Evolutionary conservation across 495 filamentous ascomycete genomes (phyloP), one percentile per base, ranked within the genome.

Genomic region (Talaromyces stipitatus): DNA sequence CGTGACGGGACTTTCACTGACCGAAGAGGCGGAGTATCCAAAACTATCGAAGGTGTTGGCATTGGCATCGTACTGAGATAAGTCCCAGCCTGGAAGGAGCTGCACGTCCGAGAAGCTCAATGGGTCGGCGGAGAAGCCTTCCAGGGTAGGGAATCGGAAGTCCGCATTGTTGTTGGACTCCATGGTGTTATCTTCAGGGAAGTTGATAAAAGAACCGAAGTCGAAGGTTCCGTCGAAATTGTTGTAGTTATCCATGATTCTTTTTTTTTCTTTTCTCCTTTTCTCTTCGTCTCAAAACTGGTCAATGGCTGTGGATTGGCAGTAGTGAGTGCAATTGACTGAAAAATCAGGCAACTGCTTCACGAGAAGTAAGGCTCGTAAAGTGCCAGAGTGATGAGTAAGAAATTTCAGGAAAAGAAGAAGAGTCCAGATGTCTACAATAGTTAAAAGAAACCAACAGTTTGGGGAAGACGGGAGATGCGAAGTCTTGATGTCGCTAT

Each of bases 151-250:
- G 23, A 28, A 43, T 22, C 46, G 54, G 11, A 41, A 54, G 29
- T 36, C 29, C 18, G 28, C 12, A 28, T 9, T 32, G 16, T 30
- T 55, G 53, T 66, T 61, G 50, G 61, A 33, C 6, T 65, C 67
- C 56, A 61, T 14, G 22, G 14, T 59, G 18, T 20, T 59, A 14
- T 65, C 60, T 10, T 64, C 54, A 33, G 67, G 58, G 23, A 61
- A 55, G 20, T 62, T 64, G 18, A 62, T 53, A 29, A 66, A 63
- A 23, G 67, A 52, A 14, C 64, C 63, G n/a, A 74, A 61, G 26
- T 77, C 67, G 50, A 76, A 68, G 50, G 69, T 67, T 55, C 70
- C 66, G 55, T 75, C 69, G 48, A 74, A 72, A 58, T 72, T 69
- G 30, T 62, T 63, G 53, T 58, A 63, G 8, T 65, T 63, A 52